phyloP scores from a whole-genome alignment of 208 protist species.

The Trypanosoma lewisi region DNA sequence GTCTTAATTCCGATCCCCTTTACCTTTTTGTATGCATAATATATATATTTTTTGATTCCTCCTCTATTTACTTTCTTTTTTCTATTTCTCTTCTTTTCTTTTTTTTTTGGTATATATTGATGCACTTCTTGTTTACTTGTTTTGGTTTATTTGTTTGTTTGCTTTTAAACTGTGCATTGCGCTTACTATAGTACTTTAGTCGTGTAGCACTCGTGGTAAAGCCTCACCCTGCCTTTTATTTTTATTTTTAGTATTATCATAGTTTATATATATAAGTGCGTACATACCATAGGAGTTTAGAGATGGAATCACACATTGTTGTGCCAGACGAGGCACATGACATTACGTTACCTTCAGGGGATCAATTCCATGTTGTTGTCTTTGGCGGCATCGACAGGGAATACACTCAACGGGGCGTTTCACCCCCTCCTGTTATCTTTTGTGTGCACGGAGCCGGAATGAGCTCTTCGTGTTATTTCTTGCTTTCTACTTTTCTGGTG shows the following conservation, averaged over 20 bases:
- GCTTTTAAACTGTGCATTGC: background rate
- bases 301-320: conserved; percentile 2
- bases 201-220: too few species aligned
- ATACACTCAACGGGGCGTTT: conserved; percentile 7
- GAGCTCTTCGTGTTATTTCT: conserved; percentile 68
- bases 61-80: conserved; percentile 1
- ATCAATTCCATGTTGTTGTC: conserved; percentile 49
- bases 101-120: too few species aligned
- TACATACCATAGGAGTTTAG: too few species aligned
- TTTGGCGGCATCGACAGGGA: conserved; percentile 28
- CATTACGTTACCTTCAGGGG: conserved; percentile 41
- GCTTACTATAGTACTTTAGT: too few species aligned
- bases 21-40: background rate
- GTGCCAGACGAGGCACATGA: conserved; percentile 24
- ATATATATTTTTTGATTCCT: background rate
- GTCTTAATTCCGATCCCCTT: background rate
- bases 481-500: conserved; percentile 43
- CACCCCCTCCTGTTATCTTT: conserved; percentile 62
- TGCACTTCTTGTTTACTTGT: too few species aligned
- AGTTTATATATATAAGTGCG: too few species aligned
- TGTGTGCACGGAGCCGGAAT: conserved; percentile 91
- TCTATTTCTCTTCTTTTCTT: too few species aligned
- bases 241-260: too few species aligned
- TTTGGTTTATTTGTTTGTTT: background rate
- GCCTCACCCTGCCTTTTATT: too few species aligned